Evolutionary conservation across 306 rosid genomes (phyloP).

Genomic region (Dalbergia oliveri): DNA sequence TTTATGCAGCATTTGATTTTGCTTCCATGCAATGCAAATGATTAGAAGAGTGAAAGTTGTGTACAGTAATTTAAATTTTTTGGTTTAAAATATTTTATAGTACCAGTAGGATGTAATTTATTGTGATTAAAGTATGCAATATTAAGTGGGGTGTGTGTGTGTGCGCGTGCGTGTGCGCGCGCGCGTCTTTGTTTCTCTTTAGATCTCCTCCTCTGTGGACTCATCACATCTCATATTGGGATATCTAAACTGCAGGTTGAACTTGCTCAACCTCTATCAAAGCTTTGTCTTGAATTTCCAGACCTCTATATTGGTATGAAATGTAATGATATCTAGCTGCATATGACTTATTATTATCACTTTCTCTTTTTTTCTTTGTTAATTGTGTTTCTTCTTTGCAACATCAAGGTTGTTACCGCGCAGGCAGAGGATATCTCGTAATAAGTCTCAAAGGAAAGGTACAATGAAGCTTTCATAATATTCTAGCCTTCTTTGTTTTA

Average conservation of each 20-base stretch:
- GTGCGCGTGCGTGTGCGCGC: constrained; percentile 6
- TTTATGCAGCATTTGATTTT: not conserved
- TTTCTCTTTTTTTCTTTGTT: constrained; percentile 20
- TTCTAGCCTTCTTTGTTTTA: not conserved
- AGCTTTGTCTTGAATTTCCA: constrained; percentile 88
- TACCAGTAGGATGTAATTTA: constrained; percentile 11
- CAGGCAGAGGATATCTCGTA: constrained; percentile 65
- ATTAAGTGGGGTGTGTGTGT: not conserved
- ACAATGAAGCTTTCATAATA: constrained; percentile 33
- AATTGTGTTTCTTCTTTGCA: constrained; percentile 38
- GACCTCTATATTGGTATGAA: constrained; percentile 81
- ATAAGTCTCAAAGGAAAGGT: constrained; percentile 83
- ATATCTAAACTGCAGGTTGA: constrained; percentile 70
- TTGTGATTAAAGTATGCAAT: constrained; percentile 8
- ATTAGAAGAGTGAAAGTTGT: not conserved
- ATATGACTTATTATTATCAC: constrained; percentile 31
- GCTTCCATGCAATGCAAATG: not conserved
- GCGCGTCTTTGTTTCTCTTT: not conserved
- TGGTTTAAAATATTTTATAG: not conserved
- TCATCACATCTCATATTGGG: constrained; percentile 20
- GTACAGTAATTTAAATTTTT: not conserved
- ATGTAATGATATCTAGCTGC: constrained; percentile 27
- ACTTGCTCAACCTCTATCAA: constrained; percentile 79
- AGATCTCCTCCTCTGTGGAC: not conserved
- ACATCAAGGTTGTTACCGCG: constrained; percentile 80